Evolutionary conservation across 164 flowering plant species (phyloP).

Genomic region (Sedum album): DNA sequence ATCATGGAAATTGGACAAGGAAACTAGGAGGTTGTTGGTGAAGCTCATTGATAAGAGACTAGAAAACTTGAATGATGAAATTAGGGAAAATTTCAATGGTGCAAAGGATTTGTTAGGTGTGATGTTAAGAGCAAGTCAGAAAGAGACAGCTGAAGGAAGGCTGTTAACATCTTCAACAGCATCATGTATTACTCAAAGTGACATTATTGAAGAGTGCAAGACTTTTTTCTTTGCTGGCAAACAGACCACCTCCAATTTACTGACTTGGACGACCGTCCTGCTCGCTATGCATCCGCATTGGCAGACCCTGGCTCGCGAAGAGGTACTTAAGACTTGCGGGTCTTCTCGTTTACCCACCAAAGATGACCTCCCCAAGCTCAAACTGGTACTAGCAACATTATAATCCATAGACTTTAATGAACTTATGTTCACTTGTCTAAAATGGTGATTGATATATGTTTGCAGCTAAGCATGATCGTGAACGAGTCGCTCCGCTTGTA

Average conservation of each 20-base stretch:
- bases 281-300: constrained; percentile 74
- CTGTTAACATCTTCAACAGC: too few relatives aligned
- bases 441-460: too few relatives aligned
- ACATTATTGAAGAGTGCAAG: constrained; percentile 95
- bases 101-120: constrained; percentile 55
- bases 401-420: too few relatives aligned
- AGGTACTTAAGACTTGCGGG: constrained; percentile 68
- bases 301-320: constrained; percentile 89
- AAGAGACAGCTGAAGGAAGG: background rate
- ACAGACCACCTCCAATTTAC: constrained; percentile 84
- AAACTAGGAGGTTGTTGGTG: constrained; percentile 48
- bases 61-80: constrained; percentile 11
- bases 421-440: too few relatives aligned
- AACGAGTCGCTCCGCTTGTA: constrained; percentile 80
- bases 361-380: constrained; percentile 67
- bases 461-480: constrained; percentile 81
- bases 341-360: constrained; percentile 72
- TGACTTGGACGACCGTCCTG: constrained; percentile 53
- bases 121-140: constrained; percentile 40
- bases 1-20: constrained; percentile 71
- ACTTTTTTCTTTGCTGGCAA: constrained; percentile 94
- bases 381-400: constrained; percentile 40
- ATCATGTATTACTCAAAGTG: constrained; percentile 38
- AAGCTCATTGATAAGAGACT: constrained; percentile 46
- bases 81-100: constrained; percentile 2